phyloP scores from a whole-genome alignment of 768 basidiomycete species.

The Tubosaeta brunneosetosa region DNA sequence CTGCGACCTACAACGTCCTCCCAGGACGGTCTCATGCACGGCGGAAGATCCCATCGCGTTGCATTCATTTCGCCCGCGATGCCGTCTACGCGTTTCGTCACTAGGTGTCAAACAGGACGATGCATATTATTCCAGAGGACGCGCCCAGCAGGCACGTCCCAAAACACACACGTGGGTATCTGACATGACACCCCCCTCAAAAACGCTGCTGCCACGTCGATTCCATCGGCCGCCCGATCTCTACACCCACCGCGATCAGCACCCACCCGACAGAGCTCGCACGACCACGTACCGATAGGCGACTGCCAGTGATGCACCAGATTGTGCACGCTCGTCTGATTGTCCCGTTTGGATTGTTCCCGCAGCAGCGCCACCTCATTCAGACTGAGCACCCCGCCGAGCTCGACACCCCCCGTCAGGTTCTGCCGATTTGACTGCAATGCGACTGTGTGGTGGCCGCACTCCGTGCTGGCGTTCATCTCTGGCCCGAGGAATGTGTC shows the following conservation, averaged over 20 bases:
- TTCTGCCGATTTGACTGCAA: conserved; percentile 26
- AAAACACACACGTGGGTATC: too few relatives aligned
- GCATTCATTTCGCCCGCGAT: too few relatives aligned
- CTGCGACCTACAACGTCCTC: too few relatives aligned
- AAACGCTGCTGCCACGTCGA: not conserved
- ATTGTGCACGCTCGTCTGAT: conserved; percentile 24
- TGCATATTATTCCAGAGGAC: too few relatives aligned
- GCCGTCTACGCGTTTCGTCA: too few relatives aligned
- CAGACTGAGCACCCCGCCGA: conserved; percentile 20
- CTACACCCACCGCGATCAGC: not conserved
- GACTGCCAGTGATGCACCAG: conserved; percentile 64
- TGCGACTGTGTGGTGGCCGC: not conserved
- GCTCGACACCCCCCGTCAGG: conserved; percentile 18
- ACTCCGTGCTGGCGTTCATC: not conserved
- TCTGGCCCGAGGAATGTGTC: not conserved
- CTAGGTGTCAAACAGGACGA: too few relatives aligned
- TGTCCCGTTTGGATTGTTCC: conserved; percentile 32
- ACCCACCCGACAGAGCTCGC: not conserved
- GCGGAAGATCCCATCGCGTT: too few relatives aligned
- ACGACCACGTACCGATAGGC: conserved; percentile 55
- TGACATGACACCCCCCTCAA: not conserved
- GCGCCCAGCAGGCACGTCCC: too few relatives aligned
- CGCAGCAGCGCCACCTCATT: conserved; percentile 43
- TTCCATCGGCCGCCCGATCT: not conserved
- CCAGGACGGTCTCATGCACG: too few relatives aligned